Evolutionary conservation across 1,139 yeast species (phyloP).

Genomic region (Yamadazyma jaroonii): DNA sequence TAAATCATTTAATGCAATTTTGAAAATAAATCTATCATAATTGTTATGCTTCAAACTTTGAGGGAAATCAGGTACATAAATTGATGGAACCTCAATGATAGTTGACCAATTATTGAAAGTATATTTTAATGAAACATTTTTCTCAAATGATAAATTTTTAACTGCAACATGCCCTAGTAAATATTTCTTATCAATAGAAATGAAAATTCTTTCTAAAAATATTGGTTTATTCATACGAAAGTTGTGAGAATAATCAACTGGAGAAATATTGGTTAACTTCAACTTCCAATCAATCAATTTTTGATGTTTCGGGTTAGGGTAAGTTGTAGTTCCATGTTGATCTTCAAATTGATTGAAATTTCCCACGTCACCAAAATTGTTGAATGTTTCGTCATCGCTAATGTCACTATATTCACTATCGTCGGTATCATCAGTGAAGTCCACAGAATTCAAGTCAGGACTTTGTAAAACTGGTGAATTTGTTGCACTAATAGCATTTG

Average conservation of each 20-base stretch:
- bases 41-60: conserved; percentile 44
- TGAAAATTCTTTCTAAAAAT: conserved; percentile 62
- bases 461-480: conserved; percentile 50
- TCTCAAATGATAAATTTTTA: conserved; percentile 63
- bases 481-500: conserved; percentile 68
- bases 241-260: conserved; percentile 34
- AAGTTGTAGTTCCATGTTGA: conserved; percentile 19
- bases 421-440: conserved; percentile 18
- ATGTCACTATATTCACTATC: conserved; percentile 20
- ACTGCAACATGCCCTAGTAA: conserved; percentile 77
- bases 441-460: conserved; percentile 17
- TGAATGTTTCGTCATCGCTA: conserved; percentile 16
- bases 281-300: conserved; percentile 47
- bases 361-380: conserved; percentile 14
- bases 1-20: conserved; percentile 43
- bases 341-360: conserved; percentile 5
- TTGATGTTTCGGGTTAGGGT: conserved; percentile 21
- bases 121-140: conserved; percentile 60
- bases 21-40: conserved; percentile 60
- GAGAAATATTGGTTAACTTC: conserved; percentile 42
- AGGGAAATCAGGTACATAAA: conserved; percentile 60
- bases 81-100: conserved; percentile 65
- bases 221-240: conserved; percentile 44
- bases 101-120: conserved; percentile 74
- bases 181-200: conserved; percentile 54